Evolutionary conservation across 2,329 filamentous ascomycete genomes (phyloP).

Genomic region (Cladosporium sp.): DNA sequence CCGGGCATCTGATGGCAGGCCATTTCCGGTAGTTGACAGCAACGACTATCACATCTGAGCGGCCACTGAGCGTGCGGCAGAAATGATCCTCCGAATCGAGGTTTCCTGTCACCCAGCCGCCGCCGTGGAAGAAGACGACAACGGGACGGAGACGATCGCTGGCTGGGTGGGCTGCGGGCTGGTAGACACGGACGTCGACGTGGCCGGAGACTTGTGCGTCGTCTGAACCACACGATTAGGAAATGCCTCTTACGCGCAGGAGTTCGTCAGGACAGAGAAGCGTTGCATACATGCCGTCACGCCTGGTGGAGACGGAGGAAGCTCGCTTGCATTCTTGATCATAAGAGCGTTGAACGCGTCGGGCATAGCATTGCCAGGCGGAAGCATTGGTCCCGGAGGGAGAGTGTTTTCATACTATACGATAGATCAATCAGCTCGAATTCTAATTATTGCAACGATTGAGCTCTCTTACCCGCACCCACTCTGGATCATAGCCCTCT

Average conservation of each 20-base stretch:
- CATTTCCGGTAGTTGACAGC: conserved; percentile 31
- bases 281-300: background rate
- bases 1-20: conserved; percentile 18
- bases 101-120: conserved; percentile 34
- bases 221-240: background rate
- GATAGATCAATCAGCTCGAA: no score
- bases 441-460: no score
- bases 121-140: conserved; percentile 35
- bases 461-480: background rate
- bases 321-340: background rate
- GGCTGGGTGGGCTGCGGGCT: background rate
- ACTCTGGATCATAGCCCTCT: conserved; percentile 5
- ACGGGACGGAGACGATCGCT: conserved; percentile 20
- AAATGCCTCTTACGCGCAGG: background rate
- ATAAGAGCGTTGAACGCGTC: conserved; percentile 1
- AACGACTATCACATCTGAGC: conserved; percentile 31
- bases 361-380: background rate
- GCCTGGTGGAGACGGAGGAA: background rate
- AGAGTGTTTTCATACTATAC: background rate
- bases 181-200: conserved; percentile 17
- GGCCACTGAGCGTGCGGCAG: conserved; percentile 30
- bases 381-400: background rate
- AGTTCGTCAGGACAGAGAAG: no score
- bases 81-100: conserved; percentile 34
- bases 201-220: conserved; percentile 12